phyloP scores from a whole-genome alignment of 129 eudicot species.

The Chrysanthemum makinoi region DNA sequence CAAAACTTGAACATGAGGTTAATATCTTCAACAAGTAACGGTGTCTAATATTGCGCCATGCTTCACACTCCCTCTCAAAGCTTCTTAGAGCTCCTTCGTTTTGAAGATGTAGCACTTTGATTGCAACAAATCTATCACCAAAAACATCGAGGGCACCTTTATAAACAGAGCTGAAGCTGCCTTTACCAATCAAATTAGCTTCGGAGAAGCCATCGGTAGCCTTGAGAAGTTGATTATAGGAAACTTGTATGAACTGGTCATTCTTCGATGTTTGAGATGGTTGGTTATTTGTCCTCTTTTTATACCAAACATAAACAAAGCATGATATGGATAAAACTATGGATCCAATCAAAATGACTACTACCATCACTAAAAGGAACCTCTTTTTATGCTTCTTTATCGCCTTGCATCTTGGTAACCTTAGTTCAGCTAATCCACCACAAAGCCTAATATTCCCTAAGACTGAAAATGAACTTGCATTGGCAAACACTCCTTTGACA shows the following conservation, averaged over 20 bases:
- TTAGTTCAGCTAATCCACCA: not conserved
- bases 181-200: conserved; percentile 1
- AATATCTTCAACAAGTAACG: not conserved
- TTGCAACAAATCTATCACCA: not conserved
- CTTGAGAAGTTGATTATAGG: not conserved
- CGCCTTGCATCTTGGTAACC: not conserved
- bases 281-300: not conserved
- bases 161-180: not conserved
- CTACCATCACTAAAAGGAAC: not conserved
- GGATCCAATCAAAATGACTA: not conserved
- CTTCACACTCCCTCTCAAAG: not conserved
- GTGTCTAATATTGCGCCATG: not conserved
- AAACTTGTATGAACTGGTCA: not conserved
- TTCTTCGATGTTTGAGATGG: not conserved
- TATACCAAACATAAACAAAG: not conserved
- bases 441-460: conserved; percentile 1
- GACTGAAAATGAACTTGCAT: not conserved
- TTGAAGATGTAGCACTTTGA: not conserved
- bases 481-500: not conserved
- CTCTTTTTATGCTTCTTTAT: not conserved
- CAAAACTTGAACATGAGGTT: not conserved
- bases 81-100: not conserved
- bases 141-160: not conserved
- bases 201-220: not conserved
- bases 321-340: not conserved